Evolutionary conservation across 768 basidiomycete species (phyloP).

Genomic region (Suillus ampliporus): DNA sequence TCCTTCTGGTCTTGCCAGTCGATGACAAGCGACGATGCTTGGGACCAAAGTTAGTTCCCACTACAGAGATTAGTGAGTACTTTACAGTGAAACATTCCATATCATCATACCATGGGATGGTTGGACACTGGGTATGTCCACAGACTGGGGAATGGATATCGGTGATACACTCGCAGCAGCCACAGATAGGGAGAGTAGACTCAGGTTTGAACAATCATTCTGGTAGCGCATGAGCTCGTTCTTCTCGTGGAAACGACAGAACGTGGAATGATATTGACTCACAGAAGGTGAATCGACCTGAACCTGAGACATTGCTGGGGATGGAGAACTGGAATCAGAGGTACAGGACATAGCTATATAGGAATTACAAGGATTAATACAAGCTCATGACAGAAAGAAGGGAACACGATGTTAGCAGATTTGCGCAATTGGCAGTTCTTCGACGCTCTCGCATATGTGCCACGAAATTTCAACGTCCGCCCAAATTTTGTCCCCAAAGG

Average conservation of each 20-base stretch:
- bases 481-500: conserved; percentile 29
- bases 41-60: conserved; percentile 38
- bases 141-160: conserved; percentile 41
- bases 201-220: conserved; percentile 31
- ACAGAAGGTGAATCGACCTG: conserved; percentile 17
- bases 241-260: not conserved
- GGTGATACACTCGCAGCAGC: conserved; percentile 59
- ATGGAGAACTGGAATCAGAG: not conserved
- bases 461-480: conserved; percentile 32
- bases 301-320: conserved; percentile 16
- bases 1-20: conserved; percentile 68
- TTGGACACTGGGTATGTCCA: conserved; percentile 13
- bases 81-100: conserved; percentile 28
- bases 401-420: conserved; percentile 3
- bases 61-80: conserved; percentile 15
- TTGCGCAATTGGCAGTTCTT: conserved; percentile 7
- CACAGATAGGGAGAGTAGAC: conserved; percentile 72
- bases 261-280: conserved; percentile 8
- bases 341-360: conserved; percentile 9
- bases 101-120: conserved; percentile 22
- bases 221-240: not conserved
- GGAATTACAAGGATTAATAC: conserved; percentile 18
- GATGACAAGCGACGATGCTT: conserved; percentile 78
- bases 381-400: conserved; percentile 20
- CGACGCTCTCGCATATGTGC: conserved; percentile 10